These are phyloP conservation scores for Pichia heedii DNA, from an alignment of 805 yeast genomes.

Conservation along the genomic window DNA sequence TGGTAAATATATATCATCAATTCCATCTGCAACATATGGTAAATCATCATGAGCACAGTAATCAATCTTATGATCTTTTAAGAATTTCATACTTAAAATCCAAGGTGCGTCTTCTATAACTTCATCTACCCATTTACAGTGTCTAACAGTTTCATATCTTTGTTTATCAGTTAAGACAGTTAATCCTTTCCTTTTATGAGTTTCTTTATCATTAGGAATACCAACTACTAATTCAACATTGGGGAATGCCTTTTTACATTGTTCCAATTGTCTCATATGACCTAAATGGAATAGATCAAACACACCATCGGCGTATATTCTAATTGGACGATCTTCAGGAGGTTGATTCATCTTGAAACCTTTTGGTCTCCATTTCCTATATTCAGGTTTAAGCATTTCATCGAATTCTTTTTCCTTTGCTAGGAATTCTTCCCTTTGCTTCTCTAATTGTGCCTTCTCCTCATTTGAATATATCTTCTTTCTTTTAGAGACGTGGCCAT, in stretches of 20 bases:
- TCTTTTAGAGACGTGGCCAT: conserved; percentile 2
- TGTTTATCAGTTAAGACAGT: conserved; percentile 86
- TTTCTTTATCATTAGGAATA: conserved; percentile 80
- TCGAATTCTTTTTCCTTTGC: conserved; percentile 54
- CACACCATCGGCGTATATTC: conserved; percentile 98
- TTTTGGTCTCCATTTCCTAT: conserved; percentile 66
- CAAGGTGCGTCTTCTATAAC: conserved; percentile 93
- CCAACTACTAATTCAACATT: conserved; percentile 85
- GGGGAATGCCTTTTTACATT: conserved; percentile 85
- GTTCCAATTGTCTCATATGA: conserved; percentile 96
- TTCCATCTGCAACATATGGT: conserved; percentile 85
- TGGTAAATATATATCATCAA: conserved; percentile 88
- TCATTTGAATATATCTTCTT: conserved; percentile 14
- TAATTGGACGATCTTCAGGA: conserved; percentile 73
- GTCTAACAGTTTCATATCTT: conserved; percentile 82
- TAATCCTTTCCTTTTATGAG: conserved; percentile 87
- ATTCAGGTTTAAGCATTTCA: conserved; percentile 55
- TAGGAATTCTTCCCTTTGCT: conserved; percentile 13
- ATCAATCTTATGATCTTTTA: conserved; percentile 74
- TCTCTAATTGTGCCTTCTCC: conserved; percentile 19
- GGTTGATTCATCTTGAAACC: conserved; percentile 79
- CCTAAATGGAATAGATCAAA: conserved; percentile 95
- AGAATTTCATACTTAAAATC: conserved; percentile 80
- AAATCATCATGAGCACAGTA: conserved; percentile 97
- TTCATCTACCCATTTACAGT: conserved; percentile 97